phyloP scores from a whole-genome alignment of 805 yeast species.

The Trichomonascus vanleenenianus region DNA sequence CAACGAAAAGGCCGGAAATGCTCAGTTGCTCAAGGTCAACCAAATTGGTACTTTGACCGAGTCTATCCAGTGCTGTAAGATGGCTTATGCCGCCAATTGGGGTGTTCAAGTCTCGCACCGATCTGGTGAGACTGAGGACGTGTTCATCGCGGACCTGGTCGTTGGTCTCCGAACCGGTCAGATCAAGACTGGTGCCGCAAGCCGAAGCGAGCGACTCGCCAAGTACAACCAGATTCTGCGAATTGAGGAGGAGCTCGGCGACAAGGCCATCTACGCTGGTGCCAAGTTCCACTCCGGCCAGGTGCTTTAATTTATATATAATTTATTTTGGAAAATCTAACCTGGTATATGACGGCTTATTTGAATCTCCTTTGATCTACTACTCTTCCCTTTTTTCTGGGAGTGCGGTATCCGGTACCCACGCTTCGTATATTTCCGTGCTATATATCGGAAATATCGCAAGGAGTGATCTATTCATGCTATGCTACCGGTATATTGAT shows the following conservation, averaged over 20 bases:
- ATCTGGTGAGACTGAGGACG: constrained; percentile 99
- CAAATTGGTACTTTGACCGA: constrained; percentile 96
- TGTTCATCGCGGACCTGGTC: constrained; percentile 93
- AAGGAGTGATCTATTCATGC: no score
- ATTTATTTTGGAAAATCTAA: neutral
- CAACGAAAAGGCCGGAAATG: constrained; percentile 92
- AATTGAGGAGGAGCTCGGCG: constrained; percentile 98
- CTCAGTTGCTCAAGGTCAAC: constrained; percentile 94
- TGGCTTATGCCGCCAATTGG: constrained; percentile 94
- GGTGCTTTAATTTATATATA: constrained; percentile 24
- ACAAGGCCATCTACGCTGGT: constrained; percentile 95
- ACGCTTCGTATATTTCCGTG: no score
- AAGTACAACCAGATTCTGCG: constrained; percentile 97
- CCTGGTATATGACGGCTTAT: no score
- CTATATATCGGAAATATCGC: no score
- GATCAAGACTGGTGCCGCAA: constrained; percentile 99
- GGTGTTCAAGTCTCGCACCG: constrained; percentile 99
- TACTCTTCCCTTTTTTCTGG: no score
- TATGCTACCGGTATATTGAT: neutral
- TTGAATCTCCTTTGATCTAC: neutral
- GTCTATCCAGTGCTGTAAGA: constrained; percentile 94
- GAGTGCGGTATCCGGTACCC: no score
- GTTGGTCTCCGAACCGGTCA: constrained; percentile 99
- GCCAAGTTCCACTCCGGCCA: constrained; percentile 64
- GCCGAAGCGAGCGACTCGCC: constrained; percentile 99